Conservation (phyloP, 2,329 filamentous ascomycete species). For the Aspergillus sp. region DNA sequence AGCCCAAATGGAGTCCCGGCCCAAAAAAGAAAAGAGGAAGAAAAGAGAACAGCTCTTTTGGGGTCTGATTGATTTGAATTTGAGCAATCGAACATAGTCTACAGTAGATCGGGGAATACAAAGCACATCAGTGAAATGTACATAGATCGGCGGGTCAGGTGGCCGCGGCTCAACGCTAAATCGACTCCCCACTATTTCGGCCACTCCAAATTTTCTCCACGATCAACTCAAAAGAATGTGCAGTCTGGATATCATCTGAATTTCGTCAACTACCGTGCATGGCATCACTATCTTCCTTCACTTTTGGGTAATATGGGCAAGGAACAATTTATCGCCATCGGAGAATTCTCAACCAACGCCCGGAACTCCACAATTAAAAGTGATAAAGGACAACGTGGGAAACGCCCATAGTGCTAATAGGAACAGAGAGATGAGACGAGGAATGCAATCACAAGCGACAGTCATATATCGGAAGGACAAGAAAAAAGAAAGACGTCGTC, state of each 20-base stretch:
- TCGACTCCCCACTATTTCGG: too few relatives aligned
- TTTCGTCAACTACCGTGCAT: too few relatives aligned
- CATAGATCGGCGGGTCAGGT: too few relatives aligned
- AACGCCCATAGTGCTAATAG: constrained; percentile 25
- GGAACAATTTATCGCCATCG: not conserved
- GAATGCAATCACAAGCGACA: constrained; percentile 7
- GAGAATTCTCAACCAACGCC: constrained; percentile 10
- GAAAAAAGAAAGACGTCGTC: constrained; percentile 3
- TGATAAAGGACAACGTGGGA: constrained; percentile 4
- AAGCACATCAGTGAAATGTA: too few relatives aligned
- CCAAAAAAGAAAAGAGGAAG: not conserved
- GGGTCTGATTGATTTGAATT: not conserved
- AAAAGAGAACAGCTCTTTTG: not conserved
- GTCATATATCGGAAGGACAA: constrained; percentile 5
- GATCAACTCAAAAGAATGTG: too few relatives aligned
- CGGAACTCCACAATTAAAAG: constrained; percentile 13
- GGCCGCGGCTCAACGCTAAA: too few relatives aligned
- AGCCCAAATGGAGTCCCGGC: constrained; percentile 5
- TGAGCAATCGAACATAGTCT: too few relatives aligned
- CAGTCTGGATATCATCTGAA: constrained; percentile 2
- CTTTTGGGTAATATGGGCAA: too few relatives aligned
- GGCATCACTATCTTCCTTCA: too few relatives aligned
- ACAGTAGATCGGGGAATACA: too few relatives aligned
- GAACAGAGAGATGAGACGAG: constrained; percentile 9
- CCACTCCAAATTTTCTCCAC: too few relatives aligned